Evolutionary conservation across 257 asterid species (phyloP).

Genomic region (Rauvolfia tetraphylla): DNA sequence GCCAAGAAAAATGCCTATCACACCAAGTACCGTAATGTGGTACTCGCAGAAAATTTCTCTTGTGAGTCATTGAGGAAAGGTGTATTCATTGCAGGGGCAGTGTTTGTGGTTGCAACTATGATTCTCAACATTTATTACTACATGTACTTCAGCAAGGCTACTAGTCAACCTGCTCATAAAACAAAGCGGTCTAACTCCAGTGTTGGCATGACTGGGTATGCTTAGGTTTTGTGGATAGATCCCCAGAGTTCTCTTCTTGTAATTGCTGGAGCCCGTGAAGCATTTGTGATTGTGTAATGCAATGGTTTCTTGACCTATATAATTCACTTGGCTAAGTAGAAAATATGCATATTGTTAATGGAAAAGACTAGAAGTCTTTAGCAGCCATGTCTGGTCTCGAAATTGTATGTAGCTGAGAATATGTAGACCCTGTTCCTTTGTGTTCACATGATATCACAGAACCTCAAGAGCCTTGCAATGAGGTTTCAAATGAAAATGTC

Average conservation of each 20-base stretch:
- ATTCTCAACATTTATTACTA: conserved; percentile 65
- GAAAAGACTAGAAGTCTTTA: neutral
- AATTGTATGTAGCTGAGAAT: neutral
- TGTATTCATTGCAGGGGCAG: conserved; percentile 90
- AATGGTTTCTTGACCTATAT: neutral
- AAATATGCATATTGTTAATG: neutral
- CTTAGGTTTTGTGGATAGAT: conserved; percentile 25
- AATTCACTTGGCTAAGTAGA: neutral
- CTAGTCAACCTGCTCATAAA: conserved; percentile 54
- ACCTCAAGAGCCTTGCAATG: neutral
- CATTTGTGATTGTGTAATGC: neutral
- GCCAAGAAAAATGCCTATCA: conserved; percentile 73
- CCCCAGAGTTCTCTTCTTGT: neutral
- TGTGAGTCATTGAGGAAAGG: conserved; percentile 82
- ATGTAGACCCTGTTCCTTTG: neutral
- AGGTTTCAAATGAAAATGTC: neutral
- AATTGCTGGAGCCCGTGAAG: conserved; percentile 3
- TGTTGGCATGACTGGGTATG: conserved; percentile 57
- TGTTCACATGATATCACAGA: neutral
- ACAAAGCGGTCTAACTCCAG: conserved; percentile 40
- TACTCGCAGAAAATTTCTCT: conserved; percentile 59
- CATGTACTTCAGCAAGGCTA: conserved; percentile 74
- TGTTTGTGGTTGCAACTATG: conserved; percentile 76
- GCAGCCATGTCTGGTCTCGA: neutral
- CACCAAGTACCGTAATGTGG: conserved; percentile 62